phyloP scores from a whole-genome alignment of 352 stramenopile genomes.

The Phytophthora colocasiae region DNA sequence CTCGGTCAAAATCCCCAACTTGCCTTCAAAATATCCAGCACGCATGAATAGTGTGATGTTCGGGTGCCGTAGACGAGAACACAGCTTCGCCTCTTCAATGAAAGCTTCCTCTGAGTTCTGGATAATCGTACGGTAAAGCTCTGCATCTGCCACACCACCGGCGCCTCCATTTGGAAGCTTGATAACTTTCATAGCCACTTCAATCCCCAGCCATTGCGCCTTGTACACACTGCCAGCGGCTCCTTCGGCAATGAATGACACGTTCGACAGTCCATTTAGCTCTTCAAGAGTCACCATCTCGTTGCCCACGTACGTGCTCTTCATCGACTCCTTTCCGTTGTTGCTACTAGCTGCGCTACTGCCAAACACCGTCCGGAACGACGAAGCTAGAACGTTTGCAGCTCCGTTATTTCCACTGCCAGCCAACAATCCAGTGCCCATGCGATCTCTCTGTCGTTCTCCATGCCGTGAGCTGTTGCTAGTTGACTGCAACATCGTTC shows the following conservation, averaged over 20 bases:
- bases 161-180: constrained; percentile 61
- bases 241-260: constrained; percentile 68
- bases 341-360: constrained; percentile 41
- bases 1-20: constrained; percentile 74
- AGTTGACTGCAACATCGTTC: constrained; percentile 40
- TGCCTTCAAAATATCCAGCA: constrained; percentile 66
- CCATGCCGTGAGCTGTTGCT: constrained; percentile 38
- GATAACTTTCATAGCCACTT: constrained; percentile 80
- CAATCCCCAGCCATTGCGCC: constrained; percentile 73
- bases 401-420: constrained; percentile 31
- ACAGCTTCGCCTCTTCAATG: constrained; percentile 69
- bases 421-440: constrained; percentile 32
- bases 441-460: constrained; percentile 39
- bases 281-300: constrained; percentile 63
- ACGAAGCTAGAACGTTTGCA: constrained; percentile 45
- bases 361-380: constrained; percentile 47
- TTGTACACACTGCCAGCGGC: constrained; percentile 71
- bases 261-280: constrained; percentile 60
- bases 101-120: constrained; percentile 73
- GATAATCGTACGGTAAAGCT: constrained; percentile 78
- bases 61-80: constrained; percentile 62
- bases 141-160: constrained; percentile 42
- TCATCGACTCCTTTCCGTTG: constrained; percentile 47
- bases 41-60: constrained; percentile 82
- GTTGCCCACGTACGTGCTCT: constrained; percentile 53